Conservation (phyloP, 352 stramenopile genomes). For the Albugo candida region DNA sequence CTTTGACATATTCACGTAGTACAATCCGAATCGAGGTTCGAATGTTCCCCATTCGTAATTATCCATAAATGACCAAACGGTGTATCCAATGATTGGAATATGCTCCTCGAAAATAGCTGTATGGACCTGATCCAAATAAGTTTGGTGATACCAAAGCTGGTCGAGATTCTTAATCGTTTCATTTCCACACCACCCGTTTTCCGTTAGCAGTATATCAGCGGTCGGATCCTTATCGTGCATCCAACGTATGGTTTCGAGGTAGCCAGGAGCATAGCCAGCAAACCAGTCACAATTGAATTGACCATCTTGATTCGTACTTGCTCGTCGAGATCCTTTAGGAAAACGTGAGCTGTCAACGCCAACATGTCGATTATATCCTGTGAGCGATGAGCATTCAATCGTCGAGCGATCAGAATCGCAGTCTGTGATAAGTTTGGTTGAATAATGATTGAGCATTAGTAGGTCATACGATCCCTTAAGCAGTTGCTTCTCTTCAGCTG, state of each 20-base stretch:
- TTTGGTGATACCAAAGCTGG: conserved; percentile 43
- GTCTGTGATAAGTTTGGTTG: conserved; percentile 12
- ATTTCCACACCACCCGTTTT: conserved; percentile 54
- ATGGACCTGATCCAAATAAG: conserved; percentile 36
- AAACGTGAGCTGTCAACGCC: conserved; percentile 10
- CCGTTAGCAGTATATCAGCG: conserved; percentile 30
- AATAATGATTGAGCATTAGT: conserved; percentile 83
- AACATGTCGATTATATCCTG: background rate
- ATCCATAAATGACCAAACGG: conserved; percentile 85
- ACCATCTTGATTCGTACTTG: conserved; percentile 11
- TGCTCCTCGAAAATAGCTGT: conserved; percentile 27
- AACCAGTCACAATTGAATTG: conserved; percentile 18
- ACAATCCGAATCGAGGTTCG: conserved; percentile 15
- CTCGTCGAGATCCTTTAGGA: conserved; percentile 3
- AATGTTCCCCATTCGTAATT: conserved; percentile 84
- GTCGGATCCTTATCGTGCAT: conserved; percentile 20
- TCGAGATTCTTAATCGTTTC: conserved; percentile 29
- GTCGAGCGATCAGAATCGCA: conserved; percentile 1
- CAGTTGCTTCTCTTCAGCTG: conserved; percentile 22
- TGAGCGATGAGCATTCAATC: background rate
- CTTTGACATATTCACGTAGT: conserved; percentile 17
- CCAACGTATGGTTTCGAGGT: conserved; percentile 38
- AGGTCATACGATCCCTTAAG: conserved; percentile 54
- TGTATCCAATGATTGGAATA: conserved; percentile 80
- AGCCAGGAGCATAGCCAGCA: conserved; percentile 29